Evolutionary conservation across 2,329 filamentous ascomycete species (phyloP).

Genomic region (Sphaerulina vaccinii): DNA sequence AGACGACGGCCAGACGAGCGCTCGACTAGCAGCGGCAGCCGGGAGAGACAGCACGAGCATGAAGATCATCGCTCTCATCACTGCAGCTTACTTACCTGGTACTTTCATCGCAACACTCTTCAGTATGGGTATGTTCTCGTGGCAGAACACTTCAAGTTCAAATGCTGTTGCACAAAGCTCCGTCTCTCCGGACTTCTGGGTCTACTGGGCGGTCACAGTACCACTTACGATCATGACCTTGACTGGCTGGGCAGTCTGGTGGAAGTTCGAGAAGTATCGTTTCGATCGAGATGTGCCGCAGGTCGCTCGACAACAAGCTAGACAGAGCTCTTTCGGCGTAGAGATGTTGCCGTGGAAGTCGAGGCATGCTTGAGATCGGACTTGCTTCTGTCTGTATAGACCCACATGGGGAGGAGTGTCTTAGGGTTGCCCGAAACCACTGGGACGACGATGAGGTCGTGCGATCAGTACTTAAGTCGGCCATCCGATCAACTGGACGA

Average conservation of each 20-base stretch:
- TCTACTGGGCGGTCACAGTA: constrained; percentile 36
- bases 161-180: not conserved
- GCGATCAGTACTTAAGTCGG: too few relatives aligned
- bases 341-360: too few relatives aligned
- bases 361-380: too few relatives aligned
- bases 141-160: constrained; percentile 2
- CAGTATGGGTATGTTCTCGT: constrained; percentile 22
- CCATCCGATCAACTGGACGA: too few relatives aligned
- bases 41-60: constrained; percentile 52
- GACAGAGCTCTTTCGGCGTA: too few relatives aligned
- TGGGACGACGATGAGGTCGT: too few relatives aligned
- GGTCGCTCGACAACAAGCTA: too few relatives aligned
- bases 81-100: constrained; percentile 51
- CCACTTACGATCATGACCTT: constrained; percentile 28
- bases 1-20: constrained; percentile 23
- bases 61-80: constrained; percentile 53
- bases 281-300: constrained; percentile 13
- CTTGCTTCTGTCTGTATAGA: too few relatives aligned
- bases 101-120: constrained; percentile 47
- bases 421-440: too few relatives aligned
- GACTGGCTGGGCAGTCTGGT: constrained; percentile 19
- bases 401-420: too few relatives aligned
- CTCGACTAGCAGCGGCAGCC: constrained; percentile 39
- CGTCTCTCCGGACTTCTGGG: constrained; percentile 33
- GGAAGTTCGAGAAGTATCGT: constrained; percentile 18